Evolutionary conservation across 108 stramenopile species (phyloP), one percentile per base, ranked within the genome.

Genomic region (Cyclostephanos tholiformis): DNA sequence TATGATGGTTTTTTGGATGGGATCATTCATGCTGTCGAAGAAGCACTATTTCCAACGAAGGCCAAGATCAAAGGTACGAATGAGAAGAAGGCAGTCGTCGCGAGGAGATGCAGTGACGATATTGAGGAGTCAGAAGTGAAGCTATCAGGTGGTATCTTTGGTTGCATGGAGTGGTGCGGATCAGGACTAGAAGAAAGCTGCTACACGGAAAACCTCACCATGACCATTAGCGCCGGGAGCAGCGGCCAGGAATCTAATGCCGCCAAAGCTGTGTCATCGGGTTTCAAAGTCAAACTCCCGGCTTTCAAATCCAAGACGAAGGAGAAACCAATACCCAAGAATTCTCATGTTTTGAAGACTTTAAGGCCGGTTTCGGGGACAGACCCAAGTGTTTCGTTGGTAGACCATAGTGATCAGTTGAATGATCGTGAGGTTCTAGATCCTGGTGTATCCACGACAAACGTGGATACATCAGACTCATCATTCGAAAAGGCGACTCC

Each of bases 281-380:
- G 6, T 36, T 36, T 6, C 36, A 36, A 36, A 36, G 36, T 6
- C 36, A 6, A 4, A 36, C 4, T 36, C 36, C 36, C 36, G 36
- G 36, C 6, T 36, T 36, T 6, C 36, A 36, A 36, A 36, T 4
- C 6, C 36, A 36, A 6, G 36, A 6, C 36, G 36, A 6, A 36
- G 36, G 6, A 36, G 4, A 36, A 36, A 36, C 36, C 36, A 36
- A 36, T 6, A 36, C 36, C 6, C 36, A 36, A 36, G 6, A n/a
- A n/a, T n/a, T n/a, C n/a, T n/a, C n/a, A n/a, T n/a, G n/a, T n/a
- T n/a, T n/a, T 55, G 56, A 57, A 57, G 26, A 26, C 22, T 17
- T 20, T 9, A 17, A 55, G 9, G 56, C 29, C 56, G 9, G 53
- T 53, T 19, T 66, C 53, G 12, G 48, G 65, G 65, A 32, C 65